Evolutionary conservation across 1,284 basidiomycete genomes (phyloP).

Genomic region (Sanguinoderma infundibulare): DNA sequence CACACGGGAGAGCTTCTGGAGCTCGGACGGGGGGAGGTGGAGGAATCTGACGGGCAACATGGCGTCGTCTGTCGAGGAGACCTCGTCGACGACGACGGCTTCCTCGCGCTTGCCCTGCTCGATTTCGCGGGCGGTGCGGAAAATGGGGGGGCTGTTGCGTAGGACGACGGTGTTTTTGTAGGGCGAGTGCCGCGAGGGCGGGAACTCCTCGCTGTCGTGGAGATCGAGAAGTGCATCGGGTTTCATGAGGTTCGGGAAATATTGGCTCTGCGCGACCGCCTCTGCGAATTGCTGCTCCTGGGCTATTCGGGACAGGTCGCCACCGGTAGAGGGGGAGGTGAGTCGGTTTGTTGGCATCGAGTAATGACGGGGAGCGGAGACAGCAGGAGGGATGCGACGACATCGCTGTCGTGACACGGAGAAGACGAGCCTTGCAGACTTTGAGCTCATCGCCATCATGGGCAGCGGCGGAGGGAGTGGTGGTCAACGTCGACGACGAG

Average conservation of each 20-base stretch:
- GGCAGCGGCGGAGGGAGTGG: not conserved
- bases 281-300: conserved; percentile 15
- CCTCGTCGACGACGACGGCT: conserved; percentile 21
- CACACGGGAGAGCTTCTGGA: conserved; percentile 55
- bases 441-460: conserved; percentile 17
- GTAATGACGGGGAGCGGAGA: conserved; percentile 9
- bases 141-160: conserved; percentile 59
- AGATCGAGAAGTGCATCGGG: conserved; percentile 65
- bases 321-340: not conserved
- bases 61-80: conserved; percentile 18
- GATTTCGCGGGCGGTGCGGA: conserved; percentile 27
- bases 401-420: conserved; percentile 8
- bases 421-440: conserved; percentile 8
- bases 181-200: conserved; percentile 51
- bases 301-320: conserved; percentile 14
- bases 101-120: conserved; percentile 24
- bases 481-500: not conserved
- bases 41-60: conserved; percentile 32
- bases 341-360: conserved; percentile 13
- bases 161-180: conserved; percentile 63
- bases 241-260: conserved; percentile 61
- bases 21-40: conserved; percentile 29
- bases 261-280: conserved; percentile 15
- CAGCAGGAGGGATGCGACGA: conserved; percentile 7
- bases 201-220: conserved; percentile 54